Evolutionary conservation across 2,329 filamentous ascomycete genomes (phyloP), one percentile per base, ranked within the genome.

Genomic region (Clathrospora elynae): DNA sequence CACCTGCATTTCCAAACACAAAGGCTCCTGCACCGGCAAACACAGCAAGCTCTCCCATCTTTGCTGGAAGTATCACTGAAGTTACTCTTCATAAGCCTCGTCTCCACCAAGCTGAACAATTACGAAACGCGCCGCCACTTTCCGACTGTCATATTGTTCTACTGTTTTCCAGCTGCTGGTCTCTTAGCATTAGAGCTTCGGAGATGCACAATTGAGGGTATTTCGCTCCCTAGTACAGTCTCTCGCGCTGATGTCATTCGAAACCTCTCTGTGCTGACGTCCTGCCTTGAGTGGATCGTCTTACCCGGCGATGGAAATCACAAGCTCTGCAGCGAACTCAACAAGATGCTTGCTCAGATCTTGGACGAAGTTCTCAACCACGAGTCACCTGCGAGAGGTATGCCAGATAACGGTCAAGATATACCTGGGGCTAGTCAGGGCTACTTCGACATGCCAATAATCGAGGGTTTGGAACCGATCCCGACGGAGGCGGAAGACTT

Each of bases 311-410:
- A 68, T 31, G 66, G 65, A 4, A 68, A 70, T 32, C 61, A 68
- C 46, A 63, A 58, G 36, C 59, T 70, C 11, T 70, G 66, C 42
- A 59, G 44, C 26, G 66, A 70, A 43, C 53, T 68, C 6, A 70
- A 68, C 42, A 68, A 70, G 35, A 67, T 68, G 64, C 55, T 68
- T 4, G 58, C 63, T 2, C 25, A 64, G 20, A 59, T 70, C 1
- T 33, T 70, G 10, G 65, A 70, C 25, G 65, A 70, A 31, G 65
- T 68, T 3, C 57, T 70, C 9, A 68, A 70, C 31, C 67, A 67
- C 33, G 59, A 68, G 33, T 62, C 62, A 10, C 54, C 62, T 11
- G 16, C 42, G 2, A 59, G 57, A 12, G 45, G 53, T 6, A 51
- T 32, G 5, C 55, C 55, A 17, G 35, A 39, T 5, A 49, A 50